Conservation (phyloP, 2,329 filamentous ascomycete genomes). For the Arthrobotrys conoides region DNA sequence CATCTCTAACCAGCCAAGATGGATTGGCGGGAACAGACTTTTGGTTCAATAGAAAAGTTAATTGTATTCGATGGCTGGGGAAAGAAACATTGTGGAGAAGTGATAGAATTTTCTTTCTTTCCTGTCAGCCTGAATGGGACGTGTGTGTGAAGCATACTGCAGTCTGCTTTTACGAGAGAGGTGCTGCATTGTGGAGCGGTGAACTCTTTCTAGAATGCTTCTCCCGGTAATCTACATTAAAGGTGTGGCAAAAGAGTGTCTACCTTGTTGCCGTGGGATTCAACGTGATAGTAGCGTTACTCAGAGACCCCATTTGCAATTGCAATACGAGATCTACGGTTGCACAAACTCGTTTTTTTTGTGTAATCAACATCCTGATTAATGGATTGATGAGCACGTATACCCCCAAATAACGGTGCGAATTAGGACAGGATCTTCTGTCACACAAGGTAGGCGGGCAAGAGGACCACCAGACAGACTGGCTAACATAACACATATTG, state of each 20-base stretch:
- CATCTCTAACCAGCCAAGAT: slow-evolving; percentile 24
- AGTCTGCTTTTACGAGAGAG: background rate
- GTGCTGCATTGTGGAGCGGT: slow-evolving; percentile 19
- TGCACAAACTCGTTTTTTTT: background rate
- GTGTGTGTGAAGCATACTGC: background rate
- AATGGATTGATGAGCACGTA: background rate
- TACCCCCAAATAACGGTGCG: background rate
- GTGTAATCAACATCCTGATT: background rate
- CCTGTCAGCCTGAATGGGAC: slow-evolving; percentile 16
- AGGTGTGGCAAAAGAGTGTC: slow-evolving; percentile 18
- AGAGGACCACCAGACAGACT: no score
- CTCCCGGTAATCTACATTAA: slow-evolving; percentile 6
- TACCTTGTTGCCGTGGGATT: background rate
- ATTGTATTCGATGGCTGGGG: slow-evolving; percentile 16
- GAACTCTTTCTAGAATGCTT: slow-evolving; percentile 31
- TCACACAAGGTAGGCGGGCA: background rate
- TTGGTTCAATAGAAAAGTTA: slow-evolving; percentile 11
- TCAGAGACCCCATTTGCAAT: background rate
- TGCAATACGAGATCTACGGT: slow-evolving; percentile 29
- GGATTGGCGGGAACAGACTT: slow-evolving; percentile 3
- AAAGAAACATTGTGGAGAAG: slow-evolving; percentile 27
- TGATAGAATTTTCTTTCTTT: slow-evolving; percentile 1
- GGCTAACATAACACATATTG: background rate
- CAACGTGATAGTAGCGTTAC: slow-evolving; percentile 1
- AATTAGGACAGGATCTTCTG: background rate